Conservation (phyloP, 225 moss, liverwort and hornwort species). For the Marchantia paleacea region DNA sequence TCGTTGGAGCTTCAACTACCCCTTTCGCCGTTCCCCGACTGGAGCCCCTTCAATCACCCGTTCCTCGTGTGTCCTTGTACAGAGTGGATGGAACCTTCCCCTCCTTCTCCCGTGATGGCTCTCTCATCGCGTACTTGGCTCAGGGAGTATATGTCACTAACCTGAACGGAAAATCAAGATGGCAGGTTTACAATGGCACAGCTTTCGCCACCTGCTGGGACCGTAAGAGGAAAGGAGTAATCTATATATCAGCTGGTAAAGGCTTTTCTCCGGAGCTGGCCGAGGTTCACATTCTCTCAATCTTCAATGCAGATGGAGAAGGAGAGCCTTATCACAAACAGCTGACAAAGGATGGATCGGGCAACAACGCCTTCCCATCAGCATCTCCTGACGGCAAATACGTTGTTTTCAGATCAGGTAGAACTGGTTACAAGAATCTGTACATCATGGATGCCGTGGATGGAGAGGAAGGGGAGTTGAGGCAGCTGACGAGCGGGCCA, state of each 20-base stretch:
- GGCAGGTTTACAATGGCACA: slow-evolving; percentile 25
- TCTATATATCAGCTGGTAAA: slow-evolving; percentile 48
- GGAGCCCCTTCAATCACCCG: slow-evolving; percentile 52
- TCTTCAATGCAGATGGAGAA: slow-evolving; percentile 50
- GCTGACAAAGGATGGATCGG: slow-evolving; percentile 48
- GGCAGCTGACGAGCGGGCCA: slow-evolving; percentile 60
- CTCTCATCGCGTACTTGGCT: slow-evolving; percentile 40
- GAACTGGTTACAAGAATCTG: slow-evolving; percentile 69
- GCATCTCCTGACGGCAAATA: slow-evolving; percentile 79
- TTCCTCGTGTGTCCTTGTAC: slow-evolving; percentile 45
- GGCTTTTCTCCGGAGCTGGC: slow-evolving; percentile 16
- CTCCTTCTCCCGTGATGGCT: slow-evolving; percentile 63
- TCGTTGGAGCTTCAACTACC: slow-evolving; percentile 18
- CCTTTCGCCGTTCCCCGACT: slow-evolving; percentile 31
- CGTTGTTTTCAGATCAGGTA: slow-evolving; percentile 71
- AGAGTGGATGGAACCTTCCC: slow-evolving; percentile 60
- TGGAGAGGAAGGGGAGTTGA: slow-evolving; percentile 62
- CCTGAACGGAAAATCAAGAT: slow-evolving; percentile 49
- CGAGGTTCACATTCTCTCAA: slow-evolving; percentile 51
- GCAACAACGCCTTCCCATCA: slow-evolving; percentile 74
- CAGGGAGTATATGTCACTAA: slow-evolving; percentile 48
- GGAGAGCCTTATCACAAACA: slow-evolving; percentile 31
- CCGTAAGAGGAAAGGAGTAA: slow-evolving; percentile 37
- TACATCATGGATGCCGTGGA: slow-evolving; percentile 75
- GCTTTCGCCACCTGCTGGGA: slow-evolving; percentile 62